Evolutionary conservation across 768 basidiomycete species (phyloP), one percentile per base, ranked within the genome.

Genomic region (Terana coerulea): DNA sequence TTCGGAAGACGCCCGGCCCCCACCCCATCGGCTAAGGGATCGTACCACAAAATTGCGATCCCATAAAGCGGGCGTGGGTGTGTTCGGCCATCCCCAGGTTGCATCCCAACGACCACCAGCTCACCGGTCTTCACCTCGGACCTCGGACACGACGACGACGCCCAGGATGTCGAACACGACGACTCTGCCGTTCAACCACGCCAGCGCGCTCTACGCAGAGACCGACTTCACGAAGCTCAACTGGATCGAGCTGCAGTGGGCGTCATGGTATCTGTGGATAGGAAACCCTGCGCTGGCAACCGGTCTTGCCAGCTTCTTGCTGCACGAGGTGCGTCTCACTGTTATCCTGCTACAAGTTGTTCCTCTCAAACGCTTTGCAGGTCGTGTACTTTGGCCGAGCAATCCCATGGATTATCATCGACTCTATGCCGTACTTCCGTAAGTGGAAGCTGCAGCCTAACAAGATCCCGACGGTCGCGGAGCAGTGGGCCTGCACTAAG

Each of bases 401-500:
- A 57, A 68, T 98, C 15, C 97, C 95, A 0, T 97, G 93, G 91
- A 87, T 98, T 60, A 88, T 97, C 69, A 86, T 98, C 66, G 97
- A 99, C 69, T 74, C 84, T 2, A 91, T 94, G 29, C 93, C 93
- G 1, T 98, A 92, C 73, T 99, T 98, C 73, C 79, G 81, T 41
- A 77, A 81, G 69, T 98, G 90, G 90, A 98, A 98, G 69, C 75
- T 98, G 3, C 95, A 98, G 66, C 84, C 91, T 3, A 77, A 65
- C 58, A 98, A 98, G 68, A 61, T 90, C 2, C 92, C 94, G 5
- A 83, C 91, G 3, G 53, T 80, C 0, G 70, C 75, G 52, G 89
- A 98, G 64, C 93, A 98, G 68, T 95, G 92, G 93, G 85, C 89
- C 40, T 98, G 95, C 72, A 95, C 92, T 30, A 95, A 93, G 72